A percentile compares a stretch with the other conserved stretches of the same genome.
phyloP scores from a whole-genome alignment of 768 basidiomycete genomes.

The Tulasnella sp. region DNA sequence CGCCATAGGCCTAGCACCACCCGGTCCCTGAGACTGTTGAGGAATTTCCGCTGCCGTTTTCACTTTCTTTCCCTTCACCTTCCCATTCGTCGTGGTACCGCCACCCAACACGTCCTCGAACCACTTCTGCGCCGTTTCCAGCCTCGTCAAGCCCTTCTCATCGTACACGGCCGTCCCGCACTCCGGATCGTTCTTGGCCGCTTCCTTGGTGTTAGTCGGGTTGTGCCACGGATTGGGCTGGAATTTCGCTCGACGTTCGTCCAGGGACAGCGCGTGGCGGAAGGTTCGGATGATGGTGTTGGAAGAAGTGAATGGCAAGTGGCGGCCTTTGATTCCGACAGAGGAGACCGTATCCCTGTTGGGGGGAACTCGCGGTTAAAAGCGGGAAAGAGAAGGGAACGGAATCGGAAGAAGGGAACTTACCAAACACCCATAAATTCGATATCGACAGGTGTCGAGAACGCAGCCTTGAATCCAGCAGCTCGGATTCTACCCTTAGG shows the following conservation, averaged over 20 bases:
- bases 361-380: background rate
- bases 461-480: slow-evolving; percentile 39
- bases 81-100: background rate
- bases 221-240: slow-evolving; percentile 33
- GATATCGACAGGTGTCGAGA: slow-evolving; percentile 37
- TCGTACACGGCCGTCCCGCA: slow-evolving; percentile 20
- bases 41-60: background rate
- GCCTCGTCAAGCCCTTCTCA: background rate
- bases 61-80: background rate
- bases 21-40: slow-evolving; percentile 10
- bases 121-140: slow-evolving; percentile 2
- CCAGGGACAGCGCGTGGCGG: slow-evolving; percentile 38
- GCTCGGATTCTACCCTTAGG: slow-evolving; percentile 30
- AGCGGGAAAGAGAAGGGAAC: background rate
- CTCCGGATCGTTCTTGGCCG: slow-evolving; percentile 29
- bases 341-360: slow-evolving; percentile 40
- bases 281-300: slow-evolving; percentile 39
- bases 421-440: slow-evolving; percentile 40
- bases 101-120: background rate
- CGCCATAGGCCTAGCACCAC: slow-evolving; percentile 1
- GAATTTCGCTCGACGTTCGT: slow-evolving; percentile 37
- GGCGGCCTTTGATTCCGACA: slow-evolving; percentile 38
- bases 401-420: slow-evolving; percentile 27
- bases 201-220: background rate
- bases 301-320: slow-evolving; percentile 40